phyloP scores from a whole-genome alignment of 139 green algal species.

The Axilococcus clingmanii region DNA sequence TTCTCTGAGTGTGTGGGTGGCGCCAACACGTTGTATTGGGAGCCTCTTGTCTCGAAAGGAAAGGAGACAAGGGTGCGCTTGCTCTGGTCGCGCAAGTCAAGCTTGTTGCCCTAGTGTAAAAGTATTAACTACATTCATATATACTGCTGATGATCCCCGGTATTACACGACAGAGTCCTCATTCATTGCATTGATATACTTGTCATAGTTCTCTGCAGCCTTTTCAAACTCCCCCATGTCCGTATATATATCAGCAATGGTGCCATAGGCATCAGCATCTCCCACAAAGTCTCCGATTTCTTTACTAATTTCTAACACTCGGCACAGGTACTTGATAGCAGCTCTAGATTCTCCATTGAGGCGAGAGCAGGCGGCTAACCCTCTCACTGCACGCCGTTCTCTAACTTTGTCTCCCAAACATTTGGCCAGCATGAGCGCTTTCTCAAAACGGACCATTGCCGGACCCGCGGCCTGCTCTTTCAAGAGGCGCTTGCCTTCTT shows the following conservation, averaged over 20 bases:
- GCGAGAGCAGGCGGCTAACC: slow-evolving; percentile 65
- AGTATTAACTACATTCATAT: background rate
- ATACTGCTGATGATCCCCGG: background rate
- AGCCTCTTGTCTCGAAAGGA: background rate
- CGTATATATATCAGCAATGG: slow-evolving; percentile 90
- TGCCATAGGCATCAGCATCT: slow-evolving; percentile 81
- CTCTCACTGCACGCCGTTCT: slow-evolving; percentile 74
- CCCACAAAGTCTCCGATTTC: slow-evolving; percentile 64
- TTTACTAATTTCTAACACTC: slow-evolving; percentile 70
- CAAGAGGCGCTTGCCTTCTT: slow-evolving; percentile 77
- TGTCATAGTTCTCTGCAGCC: slow-evolving; percentile 79
- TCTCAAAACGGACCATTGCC: slow-evolving; percentile 88
- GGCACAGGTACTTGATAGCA: slow-evolving; percentile 77
- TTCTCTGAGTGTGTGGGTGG: no score
- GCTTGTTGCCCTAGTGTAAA: background rate
- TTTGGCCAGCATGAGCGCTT: slow-evolving; percentile 81
- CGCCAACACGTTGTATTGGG: slow-evolving; percentile 12
- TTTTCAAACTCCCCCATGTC: slow-evolving; percentile 86
- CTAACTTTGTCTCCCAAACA: slow-evolving; percentile 57
- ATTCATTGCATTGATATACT: slow-evolving; percentile 66
- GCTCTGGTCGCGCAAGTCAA: slow-evolving; percentile 4
- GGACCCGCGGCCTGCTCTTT: slow-evolving; percentile 66
- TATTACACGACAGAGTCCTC: slow-evolving; percentile 49
- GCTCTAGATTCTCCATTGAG: slow-evolving; percentile 57
- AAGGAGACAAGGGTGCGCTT: slow-evolving; percentile 12